phyloP scores from a whole-genome alignment of 768 basidiomycete species.

The Calocera cornea region DNA sequence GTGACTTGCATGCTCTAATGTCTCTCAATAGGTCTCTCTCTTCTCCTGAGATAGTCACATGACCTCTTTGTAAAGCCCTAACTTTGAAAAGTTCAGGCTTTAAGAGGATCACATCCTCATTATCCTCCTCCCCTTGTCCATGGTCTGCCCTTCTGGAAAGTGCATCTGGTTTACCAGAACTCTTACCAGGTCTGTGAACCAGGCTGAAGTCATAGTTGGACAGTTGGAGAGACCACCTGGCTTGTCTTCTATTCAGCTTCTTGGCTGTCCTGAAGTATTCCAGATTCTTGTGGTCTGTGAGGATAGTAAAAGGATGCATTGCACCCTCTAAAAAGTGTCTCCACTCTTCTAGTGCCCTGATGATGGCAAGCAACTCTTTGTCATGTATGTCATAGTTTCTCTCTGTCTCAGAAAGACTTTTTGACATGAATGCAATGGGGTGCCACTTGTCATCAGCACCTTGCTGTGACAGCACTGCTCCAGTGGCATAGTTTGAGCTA shows the following conservation, averaged over 20 bases:
- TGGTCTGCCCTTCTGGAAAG: no score
- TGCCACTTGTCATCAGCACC: slow-evolving; percentile 3
- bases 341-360: slow-evolving; percentile 9
- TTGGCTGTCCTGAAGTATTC: slow-evolving; percentile 10
- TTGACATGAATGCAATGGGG: slow-evolving; percentile 14
- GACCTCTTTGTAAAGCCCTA: not conserved
- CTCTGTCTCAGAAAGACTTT: slow-evolving; percentile 19
- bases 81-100: not conserved
- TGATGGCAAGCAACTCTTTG: slow-evolving; percentile 22
- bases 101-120: not conserved
- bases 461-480: slow-evolving; percentile 21
- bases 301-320: not conserved
- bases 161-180: no score
- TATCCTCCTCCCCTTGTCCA: not conserved
- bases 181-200: no score
- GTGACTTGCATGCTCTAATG: not conserved
- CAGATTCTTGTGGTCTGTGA: slow-evolving; percentile 11
- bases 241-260: slow-evolving; percentile 16
- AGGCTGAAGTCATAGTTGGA: slow-evolving; percentile 7
- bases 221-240: slow-evolving; percentile 15
- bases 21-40: not conserved
- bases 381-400: slow-evolving; percentile 21
- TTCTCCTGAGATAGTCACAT: not conserved
- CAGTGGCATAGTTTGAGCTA: slow-evolving; percentile 22
- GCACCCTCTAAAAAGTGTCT: slow-evolving; percentile 5